Percentiles rank a stretch among this genome's conserved stretches.
Evolutionary conservation across 116 monocot species (phyloP).

Genomic region (Papilionanthe hybrid): DNA sequence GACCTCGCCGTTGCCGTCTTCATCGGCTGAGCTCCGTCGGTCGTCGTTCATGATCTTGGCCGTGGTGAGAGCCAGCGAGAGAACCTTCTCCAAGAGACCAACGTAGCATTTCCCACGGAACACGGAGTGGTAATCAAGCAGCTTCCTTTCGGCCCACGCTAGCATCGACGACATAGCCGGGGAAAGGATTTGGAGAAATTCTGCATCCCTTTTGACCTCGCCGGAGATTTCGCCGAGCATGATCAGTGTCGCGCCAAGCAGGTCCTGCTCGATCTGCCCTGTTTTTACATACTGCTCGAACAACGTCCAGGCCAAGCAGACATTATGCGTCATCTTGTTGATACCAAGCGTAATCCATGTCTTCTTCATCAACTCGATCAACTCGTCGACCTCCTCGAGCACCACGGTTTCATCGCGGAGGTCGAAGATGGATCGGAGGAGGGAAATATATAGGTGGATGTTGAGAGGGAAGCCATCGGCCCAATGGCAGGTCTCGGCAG

Average conservation of each 20-base stretch:
- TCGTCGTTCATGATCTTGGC: slow-evolving; percentile 51
- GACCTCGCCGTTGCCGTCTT: slow-evolving; percentile 6
- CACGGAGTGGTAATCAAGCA: slow-evolving; percentile 68
- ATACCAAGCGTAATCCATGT: slow-evolving; percentile 76
- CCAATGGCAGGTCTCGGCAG: slow-evolving; percentile 58
- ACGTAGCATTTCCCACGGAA: slow-evolving; percentile 34
- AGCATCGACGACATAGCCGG: slow-evolving; percentile 50
- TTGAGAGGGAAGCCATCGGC: slow-evolving; percentile 83
- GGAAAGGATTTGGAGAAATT: slow-evolving; percentile 38
- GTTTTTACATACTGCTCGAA: slow-evolving; percentile 85
- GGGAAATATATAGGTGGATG: slow-evolving; percentile 60
- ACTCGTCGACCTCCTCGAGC: slow-evolving; percentile 88
- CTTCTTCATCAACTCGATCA: slow-evolving; percentile 90
- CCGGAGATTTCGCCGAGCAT: slow-evolving; percentile 60
- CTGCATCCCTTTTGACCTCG: slow-evolving; percentile 54
- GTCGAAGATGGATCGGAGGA: slow-evolving; percentile 84
- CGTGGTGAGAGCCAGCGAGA: slow-evolving; percentile 47
- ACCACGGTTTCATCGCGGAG: slow-evolving; percentile 60
- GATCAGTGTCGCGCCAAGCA: slow-evolving; percentile 43
- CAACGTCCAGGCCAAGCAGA: slow-evolving; percentile 72
- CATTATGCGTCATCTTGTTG: slow-evolving; percentile 62
- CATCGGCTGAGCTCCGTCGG: slow-evolving; percentile 7
- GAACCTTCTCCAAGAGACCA: slow-evolving; percentile 57
- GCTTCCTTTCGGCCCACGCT: slow-evolving; percentile 73
- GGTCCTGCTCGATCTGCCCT: slow-evolving; percentile 63